Base-by-base conservation (phyloP, 2,329 filamentous ascomycete species). In the Diaporthe helianthi region DNA sequence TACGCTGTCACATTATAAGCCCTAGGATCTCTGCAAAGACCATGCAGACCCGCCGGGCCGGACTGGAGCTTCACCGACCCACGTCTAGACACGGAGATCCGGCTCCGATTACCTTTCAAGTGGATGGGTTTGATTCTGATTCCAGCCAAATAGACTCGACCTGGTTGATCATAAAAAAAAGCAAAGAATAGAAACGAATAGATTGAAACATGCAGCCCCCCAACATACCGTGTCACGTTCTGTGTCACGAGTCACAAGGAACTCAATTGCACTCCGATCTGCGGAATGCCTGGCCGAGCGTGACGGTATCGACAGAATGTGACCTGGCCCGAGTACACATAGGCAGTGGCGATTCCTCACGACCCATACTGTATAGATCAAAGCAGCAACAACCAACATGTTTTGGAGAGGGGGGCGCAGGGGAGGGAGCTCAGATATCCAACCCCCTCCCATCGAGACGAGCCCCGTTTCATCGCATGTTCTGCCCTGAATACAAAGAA, bases 401-500 rank as follows among this genome's bases (percentile, higher is more conserved):
- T 33, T 33, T 15, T 17, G 36, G 12, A n/a, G n/a, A n/a, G n/a
- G n/a, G n/a, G n/a, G n/a, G n/a, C n/a, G n/a, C n/a, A n/a, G n/a
- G n/a, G n/a, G n/a, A n/a, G 58, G 29, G 33, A 68, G 38, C 47
- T 65, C 58, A 69, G 29, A 53, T 53, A 51, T 15, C 22, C 33
- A 19, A 47, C 9, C 26, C 29, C 58, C 41, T 65, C 47, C 60
- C 17, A 38, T 69, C 38, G 60, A 64, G 67, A 69, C 60, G 67
- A 44, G 52, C 41, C 38, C n/a, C 19, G 49, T 65, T 69, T 69
- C 60, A 65, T 69, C 66, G 44, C 51, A 38, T 31, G 52, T 22
- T 65, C 49, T 65, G 49, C 63, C 38, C 31, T 53, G 38, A 54
- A 41, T 53, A 19, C 33, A 17, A 24, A 65, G 63, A 52, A 65